Base-by-base conservation (phyloP, 2,329 filamentous ascomycete genomes). In the Aspergillus proliferans region DNA sequence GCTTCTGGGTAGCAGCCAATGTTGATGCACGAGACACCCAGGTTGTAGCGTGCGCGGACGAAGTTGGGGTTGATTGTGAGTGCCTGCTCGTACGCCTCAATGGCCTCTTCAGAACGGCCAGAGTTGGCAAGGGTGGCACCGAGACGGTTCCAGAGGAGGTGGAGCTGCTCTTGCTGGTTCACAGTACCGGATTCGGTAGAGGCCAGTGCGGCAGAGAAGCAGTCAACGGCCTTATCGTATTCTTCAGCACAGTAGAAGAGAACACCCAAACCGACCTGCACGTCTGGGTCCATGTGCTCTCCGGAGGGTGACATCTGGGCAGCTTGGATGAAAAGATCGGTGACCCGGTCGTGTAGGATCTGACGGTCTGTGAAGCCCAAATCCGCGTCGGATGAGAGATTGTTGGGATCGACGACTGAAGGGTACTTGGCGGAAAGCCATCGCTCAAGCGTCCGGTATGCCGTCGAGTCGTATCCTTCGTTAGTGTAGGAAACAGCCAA, bases 361-460 rank as follows among this genome's bases (percentile, higher is more conserved):
- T 93, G 85, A 22, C 92, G 87, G 72, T 97, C 92, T 24, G 91
- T 96, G 74, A 97, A 96, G 58, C 92, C 91, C 61, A 96, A 80
- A 50, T 96, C 89, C n/a, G 83, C 80, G 12, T 85, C 82, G 0
- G 85, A 82, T 3, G 87, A 87, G 14, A 94, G 73, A 33, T 88
- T 79, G 45, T 82, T 80, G 10, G 84, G 85, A 45, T 87, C 74
- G 61, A 90, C 83, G 54, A 98, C 83, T 33, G 83, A 77, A 6
- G 93, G 91, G 71, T 98, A 98, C 71, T 95, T 95, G 62, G 88
- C 83, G n/a, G 89, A 88, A 26, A 98, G 80, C 93, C 93, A 98
- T 56, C 92, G 87, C 73, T 98, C 93, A 12, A 98, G 80, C 8
- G 92, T 97, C 47, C 92, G 84, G 76, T 97, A 98, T 43, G 93